Evolutionary conservation across 2,329 filamentous ascomycete genomes (phyloP), one percentile per base, ranked within the genome.

Genomic region (Botryotinia narcissicola): DNA sequence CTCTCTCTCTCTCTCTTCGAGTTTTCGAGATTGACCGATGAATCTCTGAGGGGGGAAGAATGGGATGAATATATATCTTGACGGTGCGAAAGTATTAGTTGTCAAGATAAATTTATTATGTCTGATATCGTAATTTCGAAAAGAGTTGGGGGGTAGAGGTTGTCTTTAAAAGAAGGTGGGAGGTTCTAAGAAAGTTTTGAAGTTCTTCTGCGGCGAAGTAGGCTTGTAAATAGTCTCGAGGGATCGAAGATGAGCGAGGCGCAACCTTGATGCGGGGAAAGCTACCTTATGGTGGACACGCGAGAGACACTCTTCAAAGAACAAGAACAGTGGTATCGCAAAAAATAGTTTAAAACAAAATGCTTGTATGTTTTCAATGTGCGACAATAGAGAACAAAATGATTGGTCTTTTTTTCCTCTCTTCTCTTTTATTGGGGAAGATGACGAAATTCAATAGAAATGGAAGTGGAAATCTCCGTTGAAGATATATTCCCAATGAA

Each of bases 211-310:
- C 68, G 60, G 60, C 59, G 60, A 54, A 60, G 48, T 63, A 62
- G 69, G 67, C 67, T 59, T n/a, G 46, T 54, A 68, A 40, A 37
- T 70, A 68, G 44, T 42, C 59, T 72, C 71, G 71, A 72, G 71
- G 48, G 71, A 69, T 72, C 37, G 71, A 66, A 64, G 70, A 72
- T 72, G 71, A 42, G 57, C 61, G 62, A 74, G 73, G 70, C 70
- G 71, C 57, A 73, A 68, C 70, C 54, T 61, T 72, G 60, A 74
- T 72, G 73, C 69, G 69, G 73, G 61, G 73, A 71, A 72, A 71
- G 70, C 63, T 72, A 64, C 29, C 51, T 67, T 67, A 29, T 68
- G 62, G 62, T 71, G 71, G 59, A 72, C 71, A 69, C 62, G 71
- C 71, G 71, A 72, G 63, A 72, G 40, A 69, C 37, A 42, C 57